These are phyloP conservation scores for Fomitopsis betulina DNA, from an alignment of 1,284 basidiomycete genomes.

Conservation along the genomic window DNA sequence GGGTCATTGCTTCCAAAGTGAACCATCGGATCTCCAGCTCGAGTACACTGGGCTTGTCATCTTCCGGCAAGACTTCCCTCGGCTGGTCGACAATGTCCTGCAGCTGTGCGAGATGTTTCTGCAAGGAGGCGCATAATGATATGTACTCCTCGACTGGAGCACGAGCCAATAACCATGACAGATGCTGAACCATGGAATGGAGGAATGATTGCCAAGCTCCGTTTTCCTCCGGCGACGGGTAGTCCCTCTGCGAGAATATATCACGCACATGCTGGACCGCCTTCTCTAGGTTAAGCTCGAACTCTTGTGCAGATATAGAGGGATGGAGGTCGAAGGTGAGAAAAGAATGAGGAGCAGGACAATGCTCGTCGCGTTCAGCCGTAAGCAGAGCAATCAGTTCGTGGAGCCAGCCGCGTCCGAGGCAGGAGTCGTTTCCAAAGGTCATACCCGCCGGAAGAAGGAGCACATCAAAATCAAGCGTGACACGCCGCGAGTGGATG, in stretches of 20 bases:
- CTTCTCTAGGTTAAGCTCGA: slow-evolving; percentile 16
- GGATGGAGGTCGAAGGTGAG: slow-evolving; percentile 16
- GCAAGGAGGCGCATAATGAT: slow-evolving; percentile 29
- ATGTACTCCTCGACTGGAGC: slow-evolving; percentile 11
- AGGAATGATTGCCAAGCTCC: slow-evolving; percentile 20
- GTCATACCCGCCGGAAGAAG: slow-evolving; percentile 45
- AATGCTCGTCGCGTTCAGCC: slow-evolving; percentile 9
- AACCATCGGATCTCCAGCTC: slow-evolving; percentile 51
- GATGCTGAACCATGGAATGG: slow-evolving; percentile 20
- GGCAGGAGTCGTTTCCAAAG: slow-evolving; percentile 46
- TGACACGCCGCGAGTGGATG: slow-evolving; percentile 21
- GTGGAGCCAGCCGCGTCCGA: slow-evolving; percentile 52
- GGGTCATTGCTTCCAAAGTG: slow-evolving; percentile 50
- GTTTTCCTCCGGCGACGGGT: slow-evolving; percentile 29
- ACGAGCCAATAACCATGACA: slow-evolving; percentile 22
- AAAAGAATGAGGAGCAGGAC: slow-evolving; percentile 11
- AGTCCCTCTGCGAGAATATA: slow-evolving; percentile 34
- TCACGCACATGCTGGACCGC: slow-evolving; percentile 19
- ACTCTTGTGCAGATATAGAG: slow-evolving; percentile 18
- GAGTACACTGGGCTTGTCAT: slow-evolving; percentile 34
- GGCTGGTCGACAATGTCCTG: slow-evolving; percentile 22
- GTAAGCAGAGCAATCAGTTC: slow-evolving; percentile 42
- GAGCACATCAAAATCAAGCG: slow-evolving; percentile 45
- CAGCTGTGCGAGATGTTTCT: slow-evolving; percentile 37
- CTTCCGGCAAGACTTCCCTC: slow-evolving; percentile 18